Conservation (phyloP, 2,329 filamentous ascomycete species). For the Monosporascus sp. region DNA sequence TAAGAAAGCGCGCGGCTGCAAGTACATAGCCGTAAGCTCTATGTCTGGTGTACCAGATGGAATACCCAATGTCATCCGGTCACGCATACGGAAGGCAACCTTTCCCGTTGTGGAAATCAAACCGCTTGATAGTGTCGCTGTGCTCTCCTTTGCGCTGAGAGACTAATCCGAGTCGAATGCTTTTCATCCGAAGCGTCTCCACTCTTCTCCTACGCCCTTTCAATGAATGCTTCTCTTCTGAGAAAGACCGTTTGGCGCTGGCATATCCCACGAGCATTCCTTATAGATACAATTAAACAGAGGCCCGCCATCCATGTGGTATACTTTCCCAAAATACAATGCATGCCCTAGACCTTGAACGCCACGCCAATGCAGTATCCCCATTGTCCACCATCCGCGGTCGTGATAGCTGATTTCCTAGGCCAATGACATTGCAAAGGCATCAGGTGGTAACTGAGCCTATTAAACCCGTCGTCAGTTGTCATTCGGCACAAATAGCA, state of each 20-base stretch:
- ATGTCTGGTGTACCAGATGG: no score
- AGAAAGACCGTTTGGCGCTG: not conserved
- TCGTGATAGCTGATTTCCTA: not conserved
- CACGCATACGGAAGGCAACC: no score
- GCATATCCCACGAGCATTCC: not conserved
- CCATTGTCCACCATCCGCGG: not conserved
- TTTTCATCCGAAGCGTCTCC: not conserved
- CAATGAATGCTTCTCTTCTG: not conserved
- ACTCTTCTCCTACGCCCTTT: not conserved
- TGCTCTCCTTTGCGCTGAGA: not conserved
- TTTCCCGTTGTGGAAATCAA: no score
- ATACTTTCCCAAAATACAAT: not conserved
- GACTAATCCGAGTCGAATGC: not conserved
- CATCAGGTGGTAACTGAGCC: slow-evolving; percentile 44
- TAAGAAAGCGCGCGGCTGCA: no score
- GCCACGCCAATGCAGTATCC: not conserved
- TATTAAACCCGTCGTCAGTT: slow-evolving; percentile 16
- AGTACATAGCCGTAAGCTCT: no score
- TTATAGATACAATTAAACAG: not conserved
- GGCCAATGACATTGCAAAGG: slow-evolving; percentile 30
- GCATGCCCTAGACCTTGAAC: not conserved
- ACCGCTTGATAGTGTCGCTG: not conserved
- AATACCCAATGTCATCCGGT: no score
- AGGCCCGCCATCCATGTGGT: not conserved
- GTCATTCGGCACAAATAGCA: not conserved